Evolutionary conservation across 352 stramenopile genomes (phyloP), one percentile per base, ranked within the genome.

Genomic region (Aphanomyces stellatus): DNA sequence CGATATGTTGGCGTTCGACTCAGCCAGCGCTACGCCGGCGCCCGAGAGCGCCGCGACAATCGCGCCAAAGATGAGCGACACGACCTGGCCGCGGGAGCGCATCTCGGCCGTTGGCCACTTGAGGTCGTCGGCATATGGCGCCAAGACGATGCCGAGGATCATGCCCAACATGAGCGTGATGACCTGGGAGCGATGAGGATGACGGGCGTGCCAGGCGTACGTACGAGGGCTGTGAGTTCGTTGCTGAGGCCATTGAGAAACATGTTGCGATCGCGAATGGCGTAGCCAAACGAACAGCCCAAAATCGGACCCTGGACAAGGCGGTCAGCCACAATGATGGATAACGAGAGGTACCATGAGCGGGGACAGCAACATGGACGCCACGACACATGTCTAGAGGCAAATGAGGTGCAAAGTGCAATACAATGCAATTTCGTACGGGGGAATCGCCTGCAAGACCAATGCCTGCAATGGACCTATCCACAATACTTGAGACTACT

Each of bases 1-100:
- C 31, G 85, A 93, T 55, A 95, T 91, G 61, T 95, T 95, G 62
- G 80, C 80, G 60, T 93, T 95, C 10, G 82, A 93, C 68, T 95
- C 86, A 31, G 86, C 84, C 5, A 95, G 68, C 24, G 85, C 86
- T 35, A 91, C 85, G 19, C 82, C 86, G 2, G 83, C 81, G 34
- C 86, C 86, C 0, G 84, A 92, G 10, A 91, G 67, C 10, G 86
- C 82, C 1, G 86, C 86, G 35, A 95, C 83, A 42, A 92, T 74
- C 0, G 85, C 86, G 6, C 86, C 85, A 46, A 93, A 95, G 7
- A 95, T 72, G 15, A 95, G 65, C 46, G 90, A 78, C 34, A 92
- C 89, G 19, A 79, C 80, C 70, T 93, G 82, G 0, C 81, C 86
- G 28, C 86, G 79, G 7, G 80, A 78, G 5, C 84, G 80, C 86